These are phyloP conservation scores for Onygena corvina DNA, from an alignment of 2,329 filamentous ascomycete genomes.

Conservation along the genomic window DNA sequence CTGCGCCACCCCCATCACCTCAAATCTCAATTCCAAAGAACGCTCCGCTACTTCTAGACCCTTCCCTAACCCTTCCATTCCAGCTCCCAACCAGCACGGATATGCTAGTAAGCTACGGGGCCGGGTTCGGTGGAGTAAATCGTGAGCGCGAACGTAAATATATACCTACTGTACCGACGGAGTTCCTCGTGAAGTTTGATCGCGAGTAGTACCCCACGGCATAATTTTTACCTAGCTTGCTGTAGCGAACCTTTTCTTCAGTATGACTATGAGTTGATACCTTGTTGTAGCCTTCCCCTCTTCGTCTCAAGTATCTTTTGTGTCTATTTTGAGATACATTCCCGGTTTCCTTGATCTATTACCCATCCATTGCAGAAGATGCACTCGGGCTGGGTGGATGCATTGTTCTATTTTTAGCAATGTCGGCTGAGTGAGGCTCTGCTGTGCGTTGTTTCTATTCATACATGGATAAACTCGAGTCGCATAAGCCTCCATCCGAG, in stretches of 20 bases:
- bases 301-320: too few species aligned
- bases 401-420: too few species aligned
- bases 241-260: not conserved
- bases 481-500: too few species aligned
- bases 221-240: not conserved
- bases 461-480: too few species aligned
- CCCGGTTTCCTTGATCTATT: too few species aligned
- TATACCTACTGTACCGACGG: slow-evolving; percentile 84
- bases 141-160: slow-evolving; percentile 87
- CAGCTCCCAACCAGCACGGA: slow-evolving; percentile 91
- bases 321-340: too few species aligned
- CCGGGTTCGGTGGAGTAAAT: slow-evolving; percentile 86
- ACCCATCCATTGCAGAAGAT: too few species aligned
- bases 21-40: slow-evolving; percentile 16
- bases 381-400: too few species aligned
- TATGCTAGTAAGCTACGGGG: slow-evolving; percentile 91
- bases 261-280: not conserved
- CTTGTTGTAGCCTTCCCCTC: not conserved
- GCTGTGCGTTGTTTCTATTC: too few species aligned
- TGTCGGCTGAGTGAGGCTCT: too few species aligned
- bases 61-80: slow-evolving; percentile 86
- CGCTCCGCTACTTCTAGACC: slow-evolving; percentile 59
- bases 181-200: slow-evolving; percentile 83
- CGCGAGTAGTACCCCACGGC: slow-evolving; percentile 21
- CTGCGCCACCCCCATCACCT: slow-evolving; percentile 10